phyloP scores from a whole-genome alignment of 1,139 yeast genomes.

The Candida sojae region DNA sequence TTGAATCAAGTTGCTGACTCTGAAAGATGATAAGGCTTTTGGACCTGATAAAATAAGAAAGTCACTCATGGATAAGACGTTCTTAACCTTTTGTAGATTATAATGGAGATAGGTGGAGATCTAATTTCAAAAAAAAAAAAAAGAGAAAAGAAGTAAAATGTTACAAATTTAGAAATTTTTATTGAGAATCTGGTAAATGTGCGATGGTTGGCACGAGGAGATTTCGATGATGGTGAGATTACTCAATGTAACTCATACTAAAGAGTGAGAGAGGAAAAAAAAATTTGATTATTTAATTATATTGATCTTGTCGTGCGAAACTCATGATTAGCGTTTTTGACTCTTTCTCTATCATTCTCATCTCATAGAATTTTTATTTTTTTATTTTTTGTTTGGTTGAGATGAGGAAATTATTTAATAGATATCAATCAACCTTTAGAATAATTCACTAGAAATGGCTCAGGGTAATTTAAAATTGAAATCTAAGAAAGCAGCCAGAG shows the following conservation, averaged over 20 bases:
- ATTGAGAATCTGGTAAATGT: not conserved
- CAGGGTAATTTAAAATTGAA: slow-evolving; percentile 57
- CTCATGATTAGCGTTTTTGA: not conserved
- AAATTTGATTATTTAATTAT: not conserved
- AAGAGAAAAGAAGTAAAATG: not conserved
- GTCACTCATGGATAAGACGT: slow-evolving; percentile 15
- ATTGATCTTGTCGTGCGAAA: not conserved
- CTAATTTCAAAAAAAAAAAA: slow-evolving; percentile 2
- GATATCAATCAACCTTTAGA: too few relatives aligned
- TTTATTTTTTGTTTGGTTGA: not conserved
- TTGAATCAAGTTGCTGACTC: slow-evolving; percentile 70
- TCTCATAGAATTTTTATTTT: slow-evolving; percentile 4
- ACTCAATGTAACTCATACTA: not conserved
- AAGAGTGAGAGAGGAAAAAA: not conserved
- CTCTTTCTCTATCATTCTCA: slow-evolving; percentile 6
- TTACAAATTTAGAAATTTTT: not conserved
- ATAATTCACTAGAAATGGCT: slow-evolving; percentile 40
- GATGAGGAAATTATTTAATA: too few relatives aligned
- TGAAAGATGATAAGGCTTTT: slow-evolving; percentile 82
- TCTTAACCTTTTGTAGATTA: not conserved
- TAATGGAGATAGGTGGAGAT: slow-evolving; percentile 3
- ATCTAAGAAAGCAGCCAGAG: slow-evolving; percentile 47
- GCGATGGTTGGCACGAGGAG: not conserved
- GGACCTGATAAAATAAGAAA: slow-evolving; percentile 83
- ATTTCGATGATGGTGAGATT: not conserved